Conservation (phyloP, 1,139 yeast species). For the Hansenula anomala region DNA sequence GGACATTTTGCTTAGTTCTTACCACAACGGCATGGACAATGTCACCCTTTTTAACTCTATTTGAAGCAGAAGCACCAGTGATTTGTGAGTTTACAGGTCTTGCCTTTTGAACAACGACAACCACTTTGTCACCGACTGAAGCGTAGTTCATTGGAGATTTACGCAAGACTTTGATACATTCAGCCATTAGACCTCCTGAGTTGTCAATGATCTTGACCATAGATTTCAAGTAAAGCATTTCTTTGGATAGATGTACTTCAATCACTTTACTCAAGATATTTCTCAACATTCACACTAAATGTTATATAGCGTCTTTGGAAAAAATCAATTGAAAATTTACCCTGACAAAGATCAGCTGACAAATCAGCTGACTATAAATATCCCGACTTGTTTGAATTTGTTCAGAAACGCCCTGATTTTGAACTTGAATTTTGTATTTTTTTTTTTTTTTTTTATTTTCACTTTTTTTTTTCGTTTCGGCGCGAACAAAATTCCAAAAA, state of each 20-base stretch:
- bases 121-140: constrained; percentile 84
- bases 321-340: no score
- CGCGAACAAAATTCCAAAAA: no score
- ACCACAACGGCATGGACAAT: constrained; percentile 94
- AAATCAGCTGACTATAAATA: no score
- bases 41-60: constrained; percentile 91
- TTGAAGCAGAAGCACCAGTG: constrained; percentile 65
- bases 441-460: neutral
- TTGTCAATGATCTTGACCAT: constrained; percentile 87
- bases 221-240: constrained; percentile 86
- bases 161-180: constrained; percentile 91
- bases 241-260: constrained; percentile 16
- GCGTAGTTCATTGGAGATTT: constrained; percentile 86
- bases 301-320: no score
- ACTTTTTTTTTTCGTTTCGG: no score
- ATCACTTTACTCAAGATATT: no score
- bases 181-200: constrained; percentile 93
- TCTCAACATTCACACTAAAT: neutral
- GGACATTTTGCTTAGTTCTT: constrained; percentile 82
- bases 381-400: no score
- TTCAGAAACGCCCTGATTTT: no score
- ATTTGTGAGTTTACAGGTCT: constrained; percentile 60
- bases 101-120: constrained; percentile 92
- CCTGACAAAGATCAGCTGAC: no score
- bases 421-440: neutral